Evolutionary conservation across 805 yeast species (phyloP).

Genomic region (Allodekkera sacchari): DNA sequence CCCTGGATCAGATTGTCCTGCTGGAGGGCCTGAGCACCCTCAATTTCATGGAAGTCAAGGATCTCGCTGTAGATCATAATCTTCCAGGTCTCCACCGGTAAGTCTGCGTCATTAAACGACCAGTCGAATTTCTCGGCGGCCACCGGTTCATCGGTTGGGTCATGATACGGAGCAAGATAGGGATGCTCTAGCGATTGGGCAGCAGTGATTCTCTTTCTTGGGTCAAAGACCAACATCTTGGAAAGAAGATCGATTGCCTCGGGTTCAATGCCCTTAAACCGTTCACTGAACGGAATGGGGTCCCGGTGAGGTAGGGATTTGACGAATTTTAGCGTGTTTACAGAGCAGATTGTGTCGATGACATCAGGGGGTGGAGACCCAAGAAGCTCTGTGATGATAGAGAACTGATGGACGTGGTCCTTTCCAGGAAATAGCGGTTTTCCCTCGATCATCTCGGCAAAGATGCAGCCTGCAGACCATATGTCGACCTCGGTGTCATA

Average conservation of each 20-base stretch:
- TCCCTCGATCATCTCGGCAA: conserved; percentile 96
- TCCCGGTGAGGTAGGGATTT: conserved; percentile 89
- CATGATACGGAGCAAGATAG: conserved; percentile 91
- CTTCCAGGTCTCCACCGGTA: conserved; percentile 97
- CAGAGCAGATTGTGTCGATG: conserved; percentile 91
- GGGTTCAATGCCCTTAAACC: conserved; percentile 73
- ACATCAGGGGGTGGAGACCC: conserved; percentile 95
- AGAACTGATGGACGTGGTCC: conserved; percentile 97
- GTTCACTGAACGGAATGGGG: conserved; percentile 78
- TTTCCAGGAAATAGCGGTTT: conserved; percentile 96
- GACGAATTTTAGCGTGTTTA: conserved; percentile 89
- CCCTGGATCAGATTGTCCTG: conserved; percentile 8
- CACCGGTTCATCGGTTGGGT: conserved; percentile 93
- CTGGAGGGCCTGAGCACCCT: conserved; percentile 29
- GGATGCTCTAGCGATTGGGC: conserved; percentile 85
- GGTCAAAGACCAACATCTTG: conserved; percentile 91
- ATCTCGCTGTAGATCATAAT: conserved; percentile 99
- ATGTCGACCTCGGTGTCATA: conserved; percentile 95
- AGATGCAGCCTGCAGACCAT: conserved; percentile 97
- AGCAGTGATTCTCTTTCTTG: conserved; percentile 89
- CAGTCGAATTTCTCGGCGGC: conserved; percentile 93
- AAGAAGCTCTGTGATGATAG: conserved; percentile 89
- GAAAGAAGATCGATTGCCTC: conserved; percentile 84
- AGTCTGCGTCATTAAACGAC: conserved; percentile 96
- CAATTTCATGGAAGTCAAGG: conserved; percentile 89